Base-by-base conservation (phyloP, 2,329 filamentous ascomycete genomes). In the Fusarium penzigii region DNA sequence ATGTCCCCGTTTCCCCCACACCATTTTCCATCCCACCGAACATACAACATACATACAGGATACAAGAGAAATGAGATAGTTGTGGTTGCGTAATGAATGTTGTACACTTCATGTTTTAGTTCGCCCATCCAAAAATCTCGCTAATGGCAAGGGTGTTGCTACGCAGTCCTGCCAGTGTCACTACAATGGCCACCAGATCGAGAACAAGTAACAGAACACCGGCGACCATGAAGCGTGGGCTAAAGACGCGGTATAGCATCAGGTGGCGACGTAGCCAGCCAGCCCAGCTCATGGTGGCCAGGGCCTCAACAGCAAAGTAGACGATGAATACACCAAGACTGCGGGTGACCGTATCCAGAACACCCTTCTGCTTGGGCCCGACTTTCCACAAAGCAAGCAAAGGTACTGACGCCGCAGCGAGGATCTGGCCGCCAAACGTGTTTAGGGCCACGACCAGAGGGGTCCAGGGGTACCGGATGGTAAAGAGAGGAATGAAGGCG, bases 201-300 rank as follows among this genome's bases (percentile, higher is more conserved):
- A 96, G 86, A 25, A 92, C 79, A 14, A 93, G 65, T 52, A 97
- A 69, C 45, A 88, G 81, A 4, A 82, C 73, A 0, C 85, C 87
- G 0, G 88, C 91, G 68, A 90, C 82, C 88, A 99, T 90, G 75
- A 93, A 99, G 29, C 93, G 78, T 43, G 94, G 94, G 73, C 83
- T 87, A 67, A 99, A 99, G 41, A 99, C 91, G 40, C 94, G 83
- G 74, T 94, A 99, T 29, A 99, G 81, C 94, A 99, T 99, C 57
- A 99, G 79, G 76, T 99, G 94, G 46, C 94, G 81, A 48, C 94
- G 81, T 65, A 99, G 74, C 75, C 91, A 87, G 1, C 90, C 92
- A 0, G 93, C 90, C 88, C 93, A 97, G 70, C 89, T 85, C 63
- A 94, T 95, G 5, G 92, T 96, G 0, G 91, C 90, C 17, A 96